phyloP scores from a whole-genome alignment of 2,329 filamentous ascomycete species.

The Trichoderma sp. region DNA sequence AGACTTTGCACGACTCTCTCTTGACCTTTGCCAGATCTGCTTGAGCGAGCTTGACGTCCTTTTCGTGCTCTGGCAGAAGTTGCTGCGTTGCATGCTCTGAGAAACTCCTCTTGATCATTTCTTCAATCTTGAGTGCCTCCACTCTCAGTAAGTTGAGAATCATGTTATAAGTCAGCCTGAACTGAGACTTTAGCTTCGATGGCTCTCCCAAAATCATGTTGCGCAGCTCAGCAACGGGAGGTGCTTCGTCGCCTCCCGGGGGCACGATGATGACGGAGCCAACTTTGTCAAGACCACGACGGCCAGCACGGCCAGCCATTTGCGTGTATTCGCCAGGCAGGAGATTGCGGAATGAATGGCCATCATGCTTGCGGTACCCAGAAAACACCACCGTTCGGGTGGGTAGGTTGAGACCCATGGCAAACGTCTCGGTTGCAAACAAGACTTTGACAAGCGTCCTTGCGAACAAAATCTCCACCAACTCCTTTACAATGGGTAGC shows the following conservation, averaged over 20 bases:
- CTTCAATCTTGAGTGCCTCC: slow-evolving; percentile 95
- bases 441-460: slow-evolving; percentile 93
- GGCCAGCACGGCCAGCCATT: slow-evolving; percentile 93
- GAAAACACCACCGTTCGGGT: slow-evolving; percentile 97
- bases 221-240: slow-evolving; percentile 75
- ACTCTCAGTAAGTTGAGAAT: slow-evolving; percentile 93
- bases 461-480: slow-evolving; percentile 95
- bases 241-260: slow-evolving; percentile 78
- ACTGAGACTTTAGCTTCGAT: slow-evolving; percentile 92
- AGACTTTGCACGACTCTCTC: slow-evolving; percentile 76
- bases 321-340: slow-evolving; percentile 96
- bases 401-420: slow-evolving; percentile 94
- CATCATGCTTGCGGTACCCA: slow-evolving; percentile 94
- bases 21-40: slow-evolving; percentile 89
- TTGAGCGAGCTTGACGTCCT: slow-evolving; percentile 87
- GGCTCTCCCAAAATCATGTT: slow-evolving; percentile 96
- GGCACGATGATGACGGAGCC: slow-evolving; percentile 94
- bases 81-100: slow-evolving; percentile 97
- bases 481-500: slow-evolving; percentile 93
- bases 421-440: slow-evolving; percentile 97
- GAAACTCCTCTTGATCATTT: slow-evolving; percentile 99
- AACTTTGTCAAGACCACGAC: slow-evolving; percentile 86
- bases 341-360: slow-evolving; percentile 84
- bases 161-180: slow-evolving; percentile 98
- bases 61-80: slow-evolving; percentile 89